Evolutionary conservation across 371 early-diverging fungal species (phyloP).

Genomic region (Entomophthora muscae): DNA sequence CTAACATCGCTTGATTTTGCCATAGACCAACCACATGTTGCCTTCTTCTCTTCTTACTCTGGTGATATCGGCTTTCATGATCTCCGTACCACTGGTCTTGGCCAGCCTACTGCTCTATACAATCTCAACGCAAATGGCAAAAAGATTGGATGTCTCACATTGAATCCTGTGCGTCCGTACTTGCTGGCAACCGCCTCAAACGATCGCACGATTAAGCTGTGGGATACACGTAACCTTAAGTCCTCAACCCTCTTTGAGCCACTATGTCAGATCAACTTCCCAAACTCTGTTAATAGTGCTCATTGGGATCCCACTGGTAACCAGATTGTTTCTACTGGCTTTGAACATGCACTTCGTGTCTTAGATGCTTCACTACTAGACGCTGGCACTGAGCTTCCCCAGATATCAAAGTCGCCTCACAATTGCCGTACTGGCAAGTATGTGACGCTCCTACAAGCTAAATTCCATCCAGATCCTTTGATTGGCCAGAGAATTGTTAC

Average conservation of each 20-base stretch:
- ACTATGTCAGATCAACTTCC: slow-evolving; percentile 24
- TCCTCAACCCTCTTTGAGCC: slow-evolving; percentile 15
- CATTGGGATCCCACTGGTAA: slow-evolving; percentile 51
- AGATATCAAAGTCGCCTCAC: not conserved
- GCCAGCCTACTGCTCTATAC: slow-evolving; percentile 9
- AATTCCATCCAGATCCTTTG: slow-evolving; percentile 35
- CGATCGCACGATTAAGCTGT: slow-evolving; percentile 47
- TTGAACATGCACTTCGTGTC: slow-evolving; percentile 14
- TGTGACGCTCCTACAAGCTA: slow-evolving; percentile 55
- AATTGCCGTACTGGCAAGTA: slow-evolving; percentile 21
- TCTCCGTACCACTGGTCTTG: slow-evolving; percentile 16
- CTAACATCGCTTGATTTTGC: slow-evolving; percentile 18
- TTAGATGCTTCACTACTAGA: slow-evolving; percentile 7
- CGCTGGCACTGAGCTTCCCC: not conserved
- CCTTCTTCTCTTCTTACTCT: slow-evolving; percentile 39
- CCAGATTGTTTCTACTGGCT: slow-evolving; percentile 20
- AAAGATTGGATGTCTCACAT: slow-evolving; percentile 48
- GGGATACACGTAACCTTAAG: slow-evolving; percentile 38
- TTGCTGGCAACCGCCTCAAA: slow-evolving; percentile 42
- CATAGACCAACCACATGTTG: slow-evolving; percentile 24
- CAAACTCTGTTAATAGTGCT: slow-evolving; percentile 41
- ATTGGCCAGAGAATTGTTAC: slow-evolving; percentile 26
- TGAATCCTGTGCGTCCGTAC: slow-evolving; percentile 38
- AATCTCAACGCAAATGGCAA: slow-evolving; percentile 23
- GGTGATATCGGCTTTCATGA: slow-evolving; percentile 38